Base-by-base conservation (phyloP, 2,329 filamentous ascomycete genomes). In the Phialemonium atrogriseum region DNA sequence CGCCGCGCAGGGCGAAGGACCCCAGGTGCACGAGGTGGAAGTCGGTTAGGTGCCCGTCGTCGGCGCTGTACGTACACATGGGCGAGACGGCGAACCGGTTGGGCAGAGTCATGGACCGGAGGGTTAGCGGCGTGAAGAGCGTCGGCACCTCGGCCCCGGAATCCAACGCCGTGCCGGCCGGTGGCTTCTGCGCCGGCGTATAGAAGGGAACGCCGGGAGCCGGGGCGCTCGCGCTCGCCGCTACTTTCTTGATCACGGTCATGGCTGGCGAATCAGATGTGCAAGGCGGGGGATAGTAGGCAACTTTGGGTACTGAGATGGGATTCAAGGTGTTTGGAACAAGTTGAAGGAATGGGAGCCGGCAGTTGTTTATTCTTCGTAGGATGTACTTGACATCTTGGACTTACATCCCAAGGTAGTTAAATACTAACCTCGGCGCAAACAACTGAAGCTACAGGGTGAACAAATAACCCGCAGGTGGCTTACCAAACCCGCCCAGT, bases 11-110 rank as follows among this genome's bases (percentile, higher is more conserved):
- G 14, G 84, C 71, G 44, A 87, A 87, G 38, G 84, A 79, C 35
- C 86, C 84, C 16, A 89, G 66, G 49, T 94, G 87, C 11, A 86
- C 77, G 30, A 89, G 63, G 55, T 94, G 86, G 72, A 78, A 94
- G 51, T 82, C 70, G 2, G 82, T 88, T 41, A 80, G 64, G 55
- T 89, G 81, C 23, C 88, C 71, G 40, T 73, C 56, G 27, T 65
- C 48, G 39, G 70, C 65, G 16, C 64, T 70, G 56, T 74, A 76
- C 43, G 63, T 70, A 55, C 74, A 79, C 72, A 79, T 77, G 35
- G 75, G 74, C 32, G 68, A 64, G 29, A 75, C 70, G 30, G 60
- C 64, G 47, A 77, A 62, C 35, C 74, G 70, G 56, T 30, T 77
- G 38, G 60, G 57, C 15, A 77, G 56, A 23, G 60, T 63, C 34